Conservation (phyloP, 108 stramenopile species). For the Cyclotella baltica region DNA sequence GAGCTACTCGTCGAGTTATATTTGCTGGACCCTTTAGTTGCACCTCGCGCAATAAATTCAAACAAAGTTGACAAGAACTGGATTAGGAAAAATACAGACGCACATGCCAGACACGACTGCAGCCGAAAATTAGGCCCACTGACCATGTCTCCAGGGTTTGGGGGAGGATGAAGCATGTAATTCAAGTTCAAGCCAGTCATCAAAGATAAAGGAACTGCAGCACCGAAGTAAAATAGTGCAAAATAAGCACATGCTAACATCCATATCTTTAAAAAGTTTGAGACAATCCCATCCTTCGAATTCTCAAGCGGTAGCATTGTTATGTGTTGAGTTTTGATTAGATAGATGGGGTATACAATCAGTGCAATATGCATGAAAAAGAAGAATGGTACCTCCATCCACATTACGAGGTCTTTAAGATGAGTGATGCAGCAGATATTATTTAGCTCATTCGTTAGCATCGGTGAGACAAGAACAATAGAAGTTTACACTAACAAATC, state of each 20-base stretch:
- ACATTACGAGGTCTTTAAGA: slow-evolving; percentile 49
- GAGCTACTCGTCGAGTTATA: too few relatives aligned
- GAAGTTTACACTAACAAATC: too few relatives aligned
- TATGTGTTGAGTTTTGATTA: slow-evolving; percentile 32
- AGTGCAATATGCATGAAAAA: slow-evolving; percentile 56
- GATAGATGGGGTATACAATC: slow-evolving; percentile 44
- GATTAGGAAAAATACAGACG: slow-evolving; percentile 46
- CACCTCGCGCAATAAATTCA: slow-evolving; percentile 18
- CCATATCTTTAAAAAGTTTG: slow-evolving; percentile 53
- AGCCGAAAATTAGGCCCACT: slow-evolving; percentile 51
- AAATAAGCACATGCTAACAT: slow-evolving; percentile 49
- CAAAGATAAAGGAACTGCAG: slow-evolving; percentile 42
- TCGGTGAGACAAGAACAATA: background rate
- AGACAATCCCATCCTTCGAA: slow-evolving; percentile 22
- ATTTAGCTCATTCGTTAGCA: background rate
- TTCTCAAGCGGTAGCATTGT: slow-evolving; percentile 34
- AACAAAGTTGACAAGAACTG: slow-evolving; percentile 33
- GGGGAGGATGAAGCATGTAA: slow-evolving; percentile 58
- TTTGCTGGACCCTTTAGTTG: background rate
- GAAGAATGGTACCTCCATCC: slow-evolving; percentile 55
- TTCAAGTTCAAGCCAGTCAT: slow-evolving; percentile 48
- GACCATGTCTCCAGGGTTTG: slow-evolving; percentile 47
- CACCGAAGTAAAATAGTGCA: slow-evolving; percentile 55
- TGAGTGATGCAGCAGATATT: background rate
- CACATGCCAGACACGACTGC: slow-evolving; percentile 40